A percentile compares a stretch with the other conserved stretches of the same genome.
These are phyloP conservation scores for Ceratocystis ficicola DNA, from an alignment of 2,329 filamentous ascomycete species.

Conservation along the genomic window DNA sequence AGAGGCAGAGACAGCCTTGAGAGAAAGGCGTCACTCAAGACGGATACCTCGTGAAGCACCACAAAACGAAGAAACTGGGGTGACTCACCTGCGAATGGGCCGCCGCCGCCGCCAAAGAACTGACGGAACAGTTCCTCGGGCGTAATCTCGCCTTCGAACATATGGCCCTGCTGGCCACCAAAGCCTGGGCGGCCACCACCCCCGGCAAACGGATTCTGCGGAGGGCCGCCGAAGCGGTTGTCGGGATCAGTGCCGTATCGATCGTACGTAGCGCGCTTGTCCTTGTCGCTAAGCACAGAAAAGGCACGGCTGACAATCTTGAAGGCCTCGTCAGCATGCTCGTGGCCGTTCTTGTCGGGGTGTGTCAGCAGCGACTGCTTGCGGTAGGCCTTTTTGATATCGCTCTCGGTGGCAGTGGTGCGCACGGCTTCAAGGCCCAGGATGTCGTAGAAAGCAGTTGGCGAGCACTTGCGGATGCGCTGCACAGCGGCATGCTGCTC, in stretches of 20 bases:
- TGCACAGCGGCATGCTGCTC: conserved; percentile 89
- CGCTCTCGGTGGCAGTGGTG: conserved; percentile 57
- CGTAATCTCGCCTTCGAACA: conserved; percentile 85
- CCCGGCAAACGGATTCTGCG: conserved; percentile 46
- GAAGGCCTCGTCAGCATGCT: conserved; percentile 92
- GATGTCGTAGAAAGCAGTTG: conserved; percentile 94
- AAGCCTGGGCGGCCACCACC: conserved; percentile 39
- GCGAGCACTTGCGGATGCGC: conserved; percentile 69
- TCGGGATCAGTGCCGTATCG: conserved; percentile 86
- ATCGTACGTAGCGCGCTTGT: conserved; percentile 84
- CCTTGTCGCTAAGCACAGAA: conserved; percentile 79
- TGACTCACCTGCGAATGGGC: conserved; percentile 35
- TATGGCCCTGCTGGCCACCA: conserved; percentile 36
- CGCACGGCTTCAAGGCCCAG: conserved; percentile 56
- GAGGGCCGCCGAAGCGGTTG: conserved; percentile 58
- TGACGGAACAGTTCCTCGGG: conserved; percentile 94
- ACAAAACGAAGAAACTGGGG: background rate
- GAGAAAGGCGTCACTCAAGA: background rate
- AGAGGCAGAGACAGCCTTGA: background rate
- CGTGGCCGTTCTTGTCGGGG: conserved; percentile 96
- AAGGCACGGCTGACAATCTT: conserved; percentile 96
- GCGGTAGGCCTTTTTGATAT: conserved; percentile 96
- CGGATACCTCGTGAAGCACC: background rate
- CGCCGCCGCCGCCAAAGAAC: conserved; percentile 75
- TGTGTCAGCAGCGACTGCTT: conserved; percentile 90